A percentile compares a stretch with the other conserved stretches of the same genome.
Conservation (phyloP, 495 filamentous ascomycete species). For the Xylaria curta region DNA sequence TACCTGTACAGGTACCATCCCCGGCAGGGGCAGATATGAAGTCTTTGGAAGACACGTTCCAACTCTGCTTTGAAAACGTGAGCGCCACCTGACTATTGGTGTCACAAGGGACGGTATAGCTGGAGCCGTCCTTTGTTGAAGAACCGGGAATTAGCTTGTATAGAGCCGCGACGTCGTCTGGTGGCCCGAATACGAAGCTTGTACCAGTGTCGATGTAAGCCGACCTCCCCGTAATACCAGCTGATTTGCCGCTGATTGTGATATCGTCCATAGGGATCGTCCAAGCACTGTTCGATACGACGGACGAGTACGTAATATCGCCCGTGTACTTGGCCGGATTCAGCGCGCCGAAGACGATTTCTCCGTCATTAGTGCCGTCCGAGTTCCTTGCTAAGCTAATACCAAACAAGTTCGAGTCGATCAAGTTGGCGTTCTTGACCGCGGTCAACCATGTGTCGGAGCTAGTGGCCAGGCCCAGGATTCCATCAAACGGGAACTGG, state of each 20-base stretch:
- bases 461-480: constrained; percentile 74
- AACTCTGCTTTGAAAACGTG: constrained; percentile 59
- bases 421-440: constrained; percentile 60
- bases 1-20: constrained; percentile 64
- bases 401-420: constrained; percentile 70
- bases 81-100: constrained; percentile 54
- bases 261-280: constrained; percentile 70
- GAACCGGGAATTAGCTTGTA: constrained; percentile 71
- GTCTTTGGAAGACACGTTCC: constrained; percentile 69
- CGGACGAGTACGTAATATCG: constrained; percentile 65
- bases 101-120: constrained; percentile 73
- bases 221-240: constrained; percentile 55
- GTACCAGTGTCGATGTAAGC: constrained; percentile 86
- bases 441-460: constrained; percentile 68
- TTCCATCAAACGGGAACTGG: constrained; percentile 85
- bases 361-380: constrained; percentile 72
- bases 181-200: constrained; percentile 72
- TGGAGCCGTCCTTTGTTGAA: constrained; percentile 51
- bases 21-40: constrained; percentile 62
- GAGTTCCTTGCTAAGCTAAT: constrained; percentile 68
- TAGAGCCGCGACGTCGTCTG: constrained; percentile 65
- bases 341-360: constrained; percentile 75
- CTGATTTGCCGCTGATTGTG: constrained; percentile 60
- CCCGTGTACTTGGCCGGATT: constrained; percentile 71
- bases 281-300: constrained; percentile 61